Evolutionary conservation across 1,139 yeast species (phyloP).

Genomic region (Candida sp.): DNA sequence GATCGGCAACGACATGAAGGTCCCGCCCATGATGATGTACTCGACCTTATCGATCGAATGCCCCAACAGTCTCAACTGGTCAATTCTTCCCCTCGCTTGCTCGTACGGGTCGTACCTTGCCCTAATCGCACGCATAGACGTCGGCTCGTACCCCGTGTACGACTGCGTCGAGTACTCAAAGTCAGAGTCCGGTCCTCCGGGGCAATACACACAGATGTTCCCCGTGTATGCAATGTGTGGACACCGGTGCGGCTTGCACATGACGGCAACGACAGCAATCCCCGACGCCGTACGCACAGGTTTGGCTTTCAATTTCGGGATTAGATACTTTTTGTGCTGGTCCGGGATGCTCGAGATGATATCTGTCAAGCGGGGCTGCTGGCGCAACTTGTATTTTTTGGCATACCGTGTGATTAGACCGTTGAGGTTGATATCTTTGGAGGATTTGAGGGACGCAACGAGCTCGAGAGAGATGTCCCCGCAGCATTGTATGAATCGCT

Average conservation of each 20-base stretch:
- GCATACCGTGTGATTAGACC: conserved; percentile 88
- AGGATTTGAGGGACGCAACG: conserved; percentile 74
- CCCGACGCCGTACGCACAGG: conserved; percentile 99
- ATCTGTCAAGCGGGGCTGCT: conserved; percentile 95
- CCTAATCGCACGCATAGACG: conserved; percentile 98
- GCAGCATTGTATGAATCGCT: conserved; percentile 90
- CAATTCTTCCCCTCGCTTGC: conserved; percentile 98
- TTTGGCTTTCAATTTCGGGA: conserved; percentile 95
- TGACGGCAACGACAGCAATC: conserved; percentile 98
- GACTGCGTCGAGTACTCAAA: conserved; percentile 98
- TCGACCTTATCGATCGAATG: conserved; percentile 98
- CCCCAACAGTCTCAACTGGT: conserved; percentile 93
- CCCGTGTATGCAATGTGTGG: conserved; percentile 99
- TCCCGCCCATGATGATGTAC: conserved; percentile 98
- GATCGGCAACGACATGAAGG: conserved; percentile 93
- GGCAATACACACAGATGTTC: conserved; percentile 97
- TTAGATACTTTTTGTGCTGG: conserved; percentile 86
- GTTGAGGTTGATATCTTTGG: conserved; percentile 86
- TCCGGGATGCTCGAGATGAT: conserved; percentile 96
- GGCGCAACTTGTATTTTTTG: conserved; percentile 87
- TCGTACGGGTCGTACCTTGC: conserved; percentile 99
- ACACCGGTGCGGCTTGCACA: conserved; percentile 99
- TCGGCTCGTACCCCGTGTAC: conserved; percentile 98
- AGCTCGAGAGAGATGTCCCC: conserved; percentile 91
- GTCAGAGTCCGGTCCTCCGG: conserved; percentile 99